Percentiles rank a stretch among this genome's conserved stretches.
Evolutionary conservation across 129 eudicot species (phyloP).

Genomic region (Calendula officinalis): DNA sequence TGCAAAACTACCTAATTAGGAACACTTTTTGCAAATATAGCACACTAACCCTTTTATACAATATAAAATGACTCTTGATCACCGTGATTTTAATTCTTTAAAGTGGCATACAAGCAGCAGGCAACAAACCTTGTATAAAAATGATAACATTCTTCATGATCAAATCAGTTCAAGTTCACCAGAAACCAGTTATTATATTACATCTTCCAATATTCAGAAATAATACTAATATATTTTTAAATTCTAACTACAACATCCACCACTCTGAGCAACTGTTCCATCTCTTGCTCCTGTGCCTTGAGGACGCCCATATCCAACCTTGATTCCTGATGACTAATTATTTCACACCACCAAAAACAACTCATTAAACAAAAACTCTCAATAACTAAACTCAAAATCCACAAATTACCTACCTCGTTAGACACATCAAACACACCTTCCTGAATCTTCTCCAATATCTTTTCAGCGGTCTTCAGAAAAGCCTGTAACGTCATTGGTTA

Average conservation of each 20-base stretch:
- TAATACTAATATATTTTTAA: not conserved
- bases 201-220: conserved; percentile 23
- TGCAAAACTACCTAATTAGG: no score
- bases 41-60: no score
- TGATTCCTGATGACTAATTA: conserved; percentile 57
- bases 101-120: not conserved
- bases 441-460: conserved; percentile 72
- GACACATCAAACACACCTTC: conserved; percentile 85
- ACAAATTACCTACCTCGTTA: conserved; percentile 55
- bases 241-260: conserved; percentile 64
- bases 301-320: conserved; percentile 48
- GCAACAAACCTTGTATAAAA: conserved; percentile 25
- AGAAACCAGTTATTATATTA: conserved; percentile 16
- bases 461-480: conserved; percentile 67
- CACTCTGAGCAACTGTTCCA: conserved; percentile 59
- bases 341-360: conserved; percentile 14
- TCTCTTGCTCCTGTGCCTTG: conserved; percentile 48
- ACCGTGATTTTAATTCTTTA: no score
- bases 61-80: no score
- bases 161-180: not conserved
- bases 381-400: not conserved
- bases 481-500: conserved; percentile 44
- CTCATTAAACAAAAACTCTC: not conserved
- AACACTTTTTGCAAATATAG: no score
- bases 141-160: conserved; percentile 15